Evolutionary conservation across 228 moss, liverwort and hornwort genomes (phyloP), one percentile per base, ranked within the genome.

Genomic region (Sphagnum magellanicum): DNA sequence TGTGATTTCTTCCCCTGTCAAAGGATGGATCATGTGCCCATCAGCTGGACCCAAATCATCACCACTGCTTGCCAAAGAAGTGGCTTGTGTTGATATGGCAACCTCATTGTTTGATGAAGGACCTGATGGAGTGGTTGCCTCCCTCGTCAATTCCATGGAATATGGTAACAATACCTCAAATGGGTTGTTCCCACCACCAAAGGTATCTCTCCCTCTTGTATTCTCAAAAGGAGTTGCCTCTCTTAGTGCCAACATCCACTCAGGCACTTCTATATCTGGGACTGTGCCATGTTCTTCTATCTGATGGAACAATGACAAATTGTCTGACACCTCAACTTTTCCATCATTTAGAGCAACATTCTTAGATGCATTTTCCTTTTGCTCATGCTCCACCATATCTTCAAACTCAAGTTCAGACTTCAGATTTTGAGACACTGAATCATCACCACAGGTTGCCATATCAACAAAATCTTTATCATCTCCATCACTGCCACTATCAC

Each of bases 401-500:
- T 69, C 79, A 50, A 76, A 32, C 32, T 32, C 69, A 32, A 64
- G 67, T 59, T 76, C 78, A 64, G 73, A 68, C 65, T 60, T 68
- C 53, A 57, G 60, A 53, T 71, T 78, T 0, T 46, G 78, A 63
- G 70, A 13, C 11, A 58, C 58, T 13, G 67, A 51, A 57, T 72
- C 61, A 48, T 70, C 72, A 48, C 74, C 71, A 70, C 81, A 85
- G 55, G 81, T 77, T 7, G 85, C 85, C 50, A 81, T 85, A 59
- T 85, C 85, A 6, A 77, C 77, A 58, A 82, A 60, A 5, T 85
- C 85, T 17, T 85, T 81, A 64, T 81, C 81, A 48, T 85, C 85
- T 49, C 85, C 81, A 51, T 81, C 81, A 62, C 81, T 73, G 52
- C 81, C 85, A 53, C 81, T 81, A 69, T 81, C 85, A 70, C 81